Conservation (phyloP, 768 basidiomycete species). For the Naematelia encephala region DNA sequence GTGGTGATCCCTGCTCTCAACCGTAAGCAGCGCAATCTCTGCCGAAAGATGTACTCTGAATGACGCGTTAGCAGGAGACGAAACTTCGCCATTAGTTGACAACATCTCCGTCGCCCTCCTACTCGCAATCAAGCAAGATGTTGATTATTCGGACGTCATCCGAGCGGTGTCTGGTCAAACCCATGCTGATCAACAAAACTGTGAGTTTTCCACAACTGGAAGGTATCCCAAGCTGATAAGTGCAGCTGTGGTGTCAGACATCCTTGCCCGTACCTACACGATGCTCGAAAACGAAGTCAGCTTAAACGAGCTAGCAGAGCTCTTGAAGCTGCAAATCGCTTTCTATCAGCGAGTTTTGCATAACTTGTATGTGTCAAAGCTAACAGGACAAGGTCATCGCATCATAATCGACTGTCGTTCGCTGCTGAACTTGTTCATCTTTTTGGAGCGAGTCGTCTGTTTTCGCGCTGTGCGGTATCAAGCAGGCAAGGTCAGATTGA, state of each 20-base stretch:
- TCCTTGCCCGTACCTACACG: constrained; percentile 1
- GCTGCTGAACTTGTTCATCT: constrained; percentile 28
- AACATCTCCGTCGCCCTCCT: constrained; percentile 23
- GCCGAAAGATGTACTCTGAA: background rate
- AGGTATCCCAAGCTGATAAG: background rate
- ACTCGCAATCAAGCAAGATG: constrained; percentile 23
- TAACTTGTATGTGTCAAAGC: background rate
- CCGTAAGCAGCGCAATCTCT: background rate
- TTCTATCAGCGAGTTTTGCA: constrained; percentile 7
- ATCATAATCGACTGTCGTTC: constrained; percentile 12
- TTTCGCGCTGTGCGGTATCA: constrained; percentile 16
- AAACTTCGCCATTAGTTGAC: background rate
- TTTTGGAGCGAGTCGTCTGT: constrained; percentile 23
- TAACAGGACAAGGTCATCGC: background rate
- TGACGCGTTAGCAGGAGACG: background rate
- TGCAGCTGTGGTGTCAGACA: background rate
- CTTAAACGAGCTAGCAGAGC: background rate
- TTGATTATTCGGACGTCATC: constrained; percentile 28
- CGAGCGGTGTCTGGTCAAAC: constrained; percentile 12
- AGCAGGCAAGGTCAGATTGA: constrained; percentile 9
- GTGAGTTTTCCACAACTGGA: constrained; percentile 5
- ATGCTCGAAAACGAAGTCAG: background rate
- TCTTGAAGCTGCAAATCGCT: constrained; percentile 17
- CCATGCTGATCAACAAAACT: constrained; percentile 4
- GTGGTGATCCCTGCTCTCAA: constrained; percentile 16